Evolutionary conservation across 805 yeast genomes (phyloP), one percentile per base, ranked within the genome.

Genomic region (Suhomyces canberraensis): DNA sequence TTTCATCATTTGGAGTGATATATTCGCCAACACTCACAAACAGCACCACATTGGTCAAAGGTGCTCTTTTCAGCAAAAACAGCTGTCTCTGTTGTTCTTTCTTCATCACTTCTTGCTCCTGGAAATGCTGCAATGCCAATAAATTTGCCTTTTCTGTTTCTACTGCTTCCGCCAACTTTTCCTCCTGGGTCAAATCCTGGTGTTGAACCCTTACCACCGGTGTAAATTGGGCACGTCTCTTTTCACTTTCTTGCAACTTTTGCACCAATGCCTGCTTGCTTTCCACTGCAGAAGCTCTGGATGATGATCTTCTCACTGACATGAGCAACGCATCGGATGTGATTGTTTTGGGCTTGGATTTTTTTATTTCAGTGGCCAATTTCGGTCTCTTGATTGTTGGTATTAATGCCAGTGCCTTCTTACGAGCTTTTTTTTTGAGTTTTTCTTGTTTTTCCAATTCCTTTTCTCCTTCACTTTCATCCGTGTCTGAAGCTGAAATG

Each of bases 51-150:
- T 84, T 73, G 3, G 66, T 66, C 47, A 93, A 60, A 49, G 76
- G 78, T 28, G 66, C 67, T 44, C 90, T 76, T 48, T 73, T 78
- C 52, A 82, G 82, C 40, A 78, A 69, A 57, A 85, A 77, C 41
- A 84, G 62, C 30, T 83, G 87, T 38, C 90, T 67, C 52, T 90
- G 91, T 36, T 75, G 75, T 56, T 82, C 81, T 55, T 87, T 88
- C 50, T 87, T 81, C 31, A 78, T 81, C 28, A 83, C 66, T 56
- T 93, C 98, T 53, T 86, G 91, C 50, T 90, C 95, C 49, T 82
- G 78, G 54, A 85, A 93, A 50, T 75, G 70, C 44, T 84, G 79
- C 46, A 93, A 66, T 3, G 96, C 84, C 18, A 77, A 66, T 2
- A 79, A 64, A 57, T 93, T 93, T 29, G 75, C 73, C 53, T 75